Base-by-base conservation (phyloP, 108 stramenopile species). In the Conticribra weissflogii region DNA sequence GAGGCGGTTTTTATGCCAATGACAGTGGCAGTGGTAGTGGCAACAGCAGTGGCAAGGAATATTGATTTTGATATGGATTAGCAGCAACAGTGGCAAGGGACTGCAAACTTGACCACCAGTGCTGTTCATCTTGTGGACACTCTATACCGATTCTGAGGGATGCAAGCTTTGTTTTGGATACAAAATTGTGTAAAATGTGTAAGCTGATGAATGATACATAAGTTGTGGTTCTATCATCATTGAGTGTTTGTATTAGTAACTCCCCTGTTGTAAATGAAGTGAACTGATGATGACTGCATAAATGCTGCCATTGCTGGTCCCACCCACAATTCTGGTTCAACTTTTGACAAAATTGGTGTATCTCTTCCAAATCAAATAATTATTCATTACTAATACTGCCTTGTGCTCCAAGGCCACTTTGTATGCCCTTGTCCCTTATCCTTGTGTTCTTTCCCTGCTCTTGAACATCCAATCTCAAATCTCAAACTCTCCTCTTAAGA, bases 191-290 rank as follows among this genome's bases (percentile, higher is more conserved):
- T n/a, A n/a, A n/a, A n/a, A n/a, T n/a, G n/a, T n/a, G n/a, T n/a
- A n/a, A n/a, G n/a, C n/a, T n/a, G n/a, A n/a, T n/a, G n/a, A n/a
- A n/a, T n/a, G n/a, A n/a, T n/a, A n/a, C n/a, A n/a, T n/a, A n/a
- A n/a, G n/a, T n/a, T n/a, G n/a, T n/a, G n/a, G n/a, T n/a, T n/a
- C n/a, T n/a, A n/a, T n/a, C n/a, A n/a, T n/a, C n/a, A n/a, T n/a
- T n/a, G n/a, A n/a, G n/a, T n/a, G n/a, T n/a, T 94, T 45, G 93
- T 90, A 80, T 87, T 81, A 17, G 78, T 78, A 14, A 92, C 79
- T 17, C 88, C 71, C 19, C 86, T 78, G 54, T 94, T 88, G 76
- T 92, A 94, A 17, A 92, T 63, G 45, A 59, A 67, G 2, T 90
- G 90, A 31, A 63, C 47, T 30, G 28, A n/a, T 50, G 29, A 23